Evolutionary conservation across 164 flowering plant genomes (phyloP).

Genomic region (Nymphaea colorata): DNA sequence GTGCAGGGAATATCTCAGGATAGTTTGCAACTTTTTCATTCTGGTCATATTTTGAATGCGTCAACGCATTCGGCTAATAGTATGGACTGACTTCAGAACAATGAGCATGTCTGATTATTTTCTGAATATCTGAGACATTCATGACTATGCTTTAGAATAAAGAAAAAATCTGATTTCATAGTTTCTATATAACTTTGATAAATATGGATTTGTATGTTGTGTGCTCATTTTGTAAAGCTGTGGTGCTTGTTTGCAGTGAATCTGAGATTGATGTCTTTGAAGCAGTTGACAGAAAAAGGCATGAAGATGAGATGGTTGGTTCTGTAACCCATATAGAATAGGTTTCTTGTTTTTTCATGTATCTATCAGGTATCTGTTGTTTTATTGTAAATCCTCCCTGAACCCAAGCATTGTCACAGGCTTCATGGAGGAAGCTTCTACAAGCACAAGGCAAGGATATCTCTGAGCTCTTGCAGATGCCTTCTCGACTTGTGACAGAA

Average conservation of each 20-base stretch:
- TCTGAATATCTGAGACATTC: too few species aligned
- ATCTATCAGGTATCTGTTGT: not conserved
- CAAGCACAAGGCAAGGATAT: conserved; percentile 22
- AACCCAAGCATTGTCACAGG: conserved; percentile 24
- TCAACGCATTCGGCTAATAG: too few species aligned
- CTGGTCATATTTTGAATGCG: too few species aligned
- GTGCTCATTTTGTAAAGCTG: not conserved
- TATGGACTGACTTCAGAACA: too few species aligned
- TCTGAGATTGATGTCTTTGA: conserved; percentile 94
- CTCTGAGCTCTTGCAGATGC: conserved; percentile 29
- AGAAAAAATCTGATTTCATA: not conserved
- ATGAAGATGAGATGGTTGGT: conserved; percentile 66
- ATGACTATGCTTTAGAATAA: too few species aligned
- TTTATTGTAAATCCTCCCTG: not conserved
- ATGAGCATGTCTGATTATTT: too few species aligned
- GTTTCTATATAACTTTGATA: not conserved
- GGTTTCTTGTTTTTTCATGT: not conserved
- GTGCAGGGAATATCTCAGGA: too few species aligned
- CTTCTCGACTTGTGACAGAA: conserved; percentile 84
- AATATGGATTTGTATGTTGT: not conserved
- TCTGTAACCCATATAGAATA: not conserved
- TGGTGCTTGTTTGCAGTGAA: conserved; percentile 40
- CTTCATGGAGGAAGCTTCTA: conserved; percentile 51
- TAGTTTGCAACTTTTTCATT: too few species aligned
- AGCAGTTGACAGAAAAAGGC: conserved; percentile 73